Conservation (phyloP, 345 rosid genomes). For the Salix viminalis region DNA sequence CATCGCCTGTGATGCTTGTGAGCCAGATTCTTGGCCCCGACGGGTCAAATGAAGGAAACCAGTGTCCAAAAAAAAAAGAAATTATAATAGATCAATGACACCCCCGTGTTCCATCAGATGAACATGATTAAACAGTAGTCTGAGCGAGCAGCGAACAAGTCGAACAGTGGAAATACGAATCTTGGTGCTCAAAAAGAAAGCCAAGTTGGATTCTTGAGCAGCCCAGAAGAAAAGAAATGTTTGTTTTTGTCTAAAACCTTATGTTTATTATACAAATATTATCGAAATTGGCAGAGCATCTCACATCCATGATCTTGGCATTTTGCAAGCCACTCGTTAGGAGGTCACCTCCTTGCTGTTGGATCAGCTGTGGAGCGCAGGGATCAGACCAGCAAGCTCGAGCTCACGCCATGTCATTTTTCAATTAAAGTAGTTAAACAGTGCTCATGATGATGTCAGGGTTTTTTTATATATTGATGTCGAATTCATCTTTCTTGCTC, state of each 20-base stretch:
- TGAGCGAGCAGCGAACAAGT: background rate
- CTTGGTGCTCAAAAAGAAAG: background rate
- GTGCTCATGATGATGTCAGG: no score
- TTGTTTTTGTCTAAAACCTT: background rate
- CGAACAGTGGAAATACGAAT: background rate
- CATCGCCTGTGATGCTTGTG: background rate
- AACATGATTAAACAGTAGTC: conserved; percentile 7
- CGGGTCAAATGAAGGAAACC: conserved; percentile 6
- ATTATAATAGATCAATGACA: background rate
- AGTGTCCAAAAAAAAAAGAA: background rate
- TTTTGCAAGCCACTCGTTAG: background rate
- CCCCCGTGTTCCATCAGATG: background rate
- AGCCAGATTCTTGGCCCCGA: conserved; percentile 1
- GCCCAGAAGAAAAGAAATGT: background rate
- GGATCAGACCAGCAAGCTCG: background rate
- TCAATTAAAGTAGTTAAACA: no score
- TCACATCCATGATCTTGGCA: background rate
- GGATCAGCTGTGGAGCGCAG: background rate
- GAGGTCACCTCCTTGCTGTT: background rate
- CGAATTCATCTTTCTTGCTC: no score
- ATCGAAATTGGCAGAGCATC: conserved; percentile 1
- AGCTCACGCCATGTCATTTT: no score
- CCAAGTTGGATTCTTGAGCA: background rate
- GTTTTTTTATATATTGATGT: no score
- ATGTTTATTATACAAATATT: background rate